Conservation (phyloP, 805 yeast genomes). For the Candida tammaniensis region DNA sequence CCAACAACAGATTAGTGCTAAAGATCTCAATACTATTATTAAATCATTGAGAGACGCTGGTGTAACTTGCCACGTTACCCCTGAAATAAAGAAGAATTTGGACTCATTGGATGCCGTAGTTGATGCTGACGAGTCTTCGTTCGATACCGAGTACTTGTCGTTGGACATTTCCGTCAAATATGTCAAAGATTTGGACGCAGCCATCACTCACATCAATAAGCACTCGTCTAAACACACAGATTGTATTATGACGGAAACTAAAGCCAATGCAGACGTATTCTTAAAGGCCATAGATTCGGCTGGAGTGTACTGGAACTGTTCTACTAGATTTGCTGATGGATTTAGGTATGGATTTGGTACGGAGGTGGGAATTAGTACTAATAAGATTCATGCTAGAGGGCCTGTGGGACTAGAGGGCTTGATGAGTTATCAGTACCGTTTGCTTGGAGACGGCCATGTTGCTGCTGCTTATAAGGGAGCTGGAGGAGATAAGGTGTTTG, state of each 20-base stretch:
- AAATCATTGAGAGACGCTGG: slow-evolving; percentile 52
- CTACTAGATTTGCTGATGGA: slow-evolving; percentile 97
- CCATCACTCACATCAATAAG: slow-evolving; percentile 80
- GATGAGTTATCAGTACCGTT: slow-evolving; percentile 91
- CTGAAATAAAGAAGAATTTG: slow-evolving; percentile 40
- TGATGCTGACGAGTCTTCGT: slow-evolving; percentile 60
- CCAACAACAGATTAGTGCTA: slow-evolving; percentile 41
- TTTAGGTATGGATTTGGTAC: slow-evolving; percentile 98
- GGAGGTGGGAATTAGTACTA: slow-evolving; percentile 96
- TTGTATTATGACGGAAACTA: slow-evolving; percentile 76
- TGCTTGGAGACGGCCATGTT: slow-evolving; percentile 89
- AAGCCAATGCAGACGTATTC: slow-evolving; percentile 69
- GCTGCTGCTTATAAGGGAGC: slow-evolving; percentile 91
- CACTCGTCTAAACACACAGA: slow-evolving; percentile 98
- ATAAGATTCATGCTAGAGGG: slow-evolving; percentile 96
- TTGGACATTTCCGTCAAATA: slow-evolving; percentile 75
- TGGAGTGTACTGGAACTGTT: slow-evolving; percentile 97
- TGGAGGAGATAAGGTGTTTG: slow-evolving; percentile 78
- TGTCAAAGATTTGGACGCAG: slow-evolving; percentile 59
- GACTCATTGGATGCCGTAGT: slow-evolving; percentile 32
- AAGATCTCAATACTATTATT: slow-evolving; percentile 18
- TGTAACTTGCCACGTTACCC: slow-evolving; percentile 71
- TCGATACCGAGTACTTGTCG: slow-evolving; percentile 79
- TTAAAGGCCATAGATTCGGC: slow-evolving; percentile 88
- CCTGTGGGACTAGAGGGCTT: slow-evolving; percentile 98